Evolutionary conservation across 2,329 filamentous ascomycete species (phyloP).

Genomic region (Mariannaea sp.): DNA sequence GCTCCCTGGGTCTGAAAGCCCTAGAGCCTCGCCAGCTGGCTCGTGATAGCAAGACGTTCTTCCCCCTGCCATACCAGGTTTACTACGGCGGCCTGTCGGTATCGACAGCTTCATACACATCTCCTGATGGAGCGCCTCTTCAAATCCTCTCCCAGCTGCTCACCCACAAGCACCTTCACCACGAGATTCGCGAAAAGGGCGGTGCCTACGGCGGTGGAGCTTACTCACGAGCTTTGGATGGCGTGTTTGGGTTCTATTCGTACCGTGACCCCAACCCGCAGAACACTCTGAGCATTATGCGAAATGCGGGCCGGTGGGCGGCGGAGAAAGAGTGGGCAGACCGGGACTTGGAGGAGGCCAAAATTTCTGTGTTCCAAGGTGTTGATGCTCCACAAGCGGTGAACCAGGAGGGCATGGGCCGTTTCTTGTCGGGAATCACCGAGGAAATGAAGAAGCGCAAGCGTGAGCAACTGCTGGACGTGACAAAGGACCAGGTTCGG

Average conservation of each 20-base stretch:
- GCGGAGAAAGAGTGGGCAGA: conserved; percentile 79
- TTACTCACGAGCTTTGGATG: conserved; percentile 77
- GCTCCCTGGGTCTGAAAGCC: conserved; percentile 47
- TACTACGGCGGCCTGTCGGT: conserved; percentile 88
- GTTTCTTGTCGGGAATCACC: conserved; percentile 83
- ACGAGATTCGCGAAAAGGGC: conserved; percentile 96
- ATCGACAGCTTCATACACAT: conserved; percentile 82
- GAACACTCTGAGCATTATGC: conserved; percentile 86
- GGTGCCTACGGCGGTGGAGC: conserved; percentile 95
- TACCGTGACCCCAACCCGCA: conserved; percentile 95
- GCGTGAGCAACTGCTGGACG: conserved; percentile 84
- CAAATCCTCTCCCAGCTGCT: conserved; percentile 90
- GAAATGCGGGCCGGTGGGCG: conserved; percentile 81
- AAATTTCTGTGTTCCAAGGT: conserved; percentile 90
- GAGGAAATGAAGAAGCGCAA: conserved; percentile 87
- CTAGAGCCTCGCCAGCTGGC: conserved; percentile 43
- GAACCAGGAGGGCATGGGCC: conserved; percentile 82
- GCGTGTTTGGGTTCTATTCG: conserved; percentile 91
- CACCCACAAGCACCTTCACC: conserved; percentile 95
- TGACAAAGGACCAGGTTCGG: conserved; percentile 78
- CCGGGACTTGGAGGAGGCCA: conserved; percentile 91
- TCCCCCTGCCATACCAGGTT: conserved; percentile 94
- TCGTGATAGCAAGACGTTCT: conserved; percentile 76
- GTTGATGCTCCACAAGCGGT: conserved; percentile 89
- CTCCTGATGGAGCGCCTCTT: conserved; percentile 75